phyloP scores from a whole-genome alignment of 2,329 filamentous ascomycete genomes.

The Hypomyces perniciosus region DNA sequence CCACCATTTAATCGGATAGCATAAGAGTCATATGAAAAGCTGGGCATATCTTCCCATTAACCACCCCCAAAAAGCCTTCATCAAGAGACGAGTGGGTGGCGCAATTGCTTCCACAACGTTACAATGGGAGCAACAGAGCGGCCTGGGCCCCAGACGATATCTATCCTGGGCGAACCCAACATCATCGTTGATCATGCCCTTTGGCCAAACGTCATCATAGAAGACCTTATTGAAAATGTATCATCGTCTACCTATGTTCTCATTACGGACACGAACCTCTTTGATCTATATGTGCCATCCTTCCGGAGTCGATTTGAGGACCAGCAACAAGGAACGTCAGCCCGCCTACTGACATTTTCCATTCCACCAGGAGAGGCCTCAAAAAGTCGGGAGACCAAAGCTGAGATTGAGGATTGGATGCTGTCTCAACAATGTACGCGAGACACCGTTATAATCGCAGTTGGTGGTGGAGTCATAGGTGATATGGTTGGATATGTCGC shows the following conservation, averaged over 20 bases:
- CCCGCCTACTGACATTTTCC: constrained; percentile 75
- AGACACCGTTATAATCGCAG: constrained; percentile 89
- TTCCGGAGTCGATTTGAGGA: constrained; percentile 50
- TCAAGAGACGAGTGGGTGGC: neutral
- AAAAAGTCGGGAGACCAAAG: constrained; percentile 89
- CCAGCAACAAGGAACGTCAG: constrained; percentile 24
- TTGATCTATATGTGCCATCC: constrained; percentile 68
- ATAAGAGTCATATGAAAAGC: too few relatives aligned
- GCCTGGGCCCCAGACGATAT: constrained; percentile 53
- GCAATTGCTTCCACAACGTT: neutral
- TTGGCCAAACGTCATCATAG: constrained; percentile 74
- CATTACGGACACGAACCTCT: constrained; percentile 92
- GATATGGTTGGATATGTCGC: constrained; percentile 98
- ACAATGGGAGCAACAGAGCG: constrained; percentile 22
- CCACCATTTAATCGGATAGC: too few relatives aligned
- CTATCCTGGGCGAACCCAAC: constrained; percentile 80
- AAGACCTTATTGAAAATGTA: constrained; percentile 73
- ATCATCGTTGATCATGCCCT: constrained; percentile 90
- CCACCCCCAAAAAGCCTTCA: too few relatives aligned
- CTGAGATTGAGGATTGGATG: constrained; percentile 97
- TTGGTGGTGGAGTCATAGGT: constrained; percentile 94
- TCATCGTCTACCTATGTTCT: constrained; percentile 89
- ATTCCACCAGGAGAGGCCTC: constrained; percentile 90
- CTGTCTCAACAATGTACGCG: constrained; percentile 84
- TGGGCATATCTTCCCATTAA: too few relatives aligned